phyloP scores from a whole-genome alignment of 352 stramenopile species.

The Phytophthora meadii region DNA sequence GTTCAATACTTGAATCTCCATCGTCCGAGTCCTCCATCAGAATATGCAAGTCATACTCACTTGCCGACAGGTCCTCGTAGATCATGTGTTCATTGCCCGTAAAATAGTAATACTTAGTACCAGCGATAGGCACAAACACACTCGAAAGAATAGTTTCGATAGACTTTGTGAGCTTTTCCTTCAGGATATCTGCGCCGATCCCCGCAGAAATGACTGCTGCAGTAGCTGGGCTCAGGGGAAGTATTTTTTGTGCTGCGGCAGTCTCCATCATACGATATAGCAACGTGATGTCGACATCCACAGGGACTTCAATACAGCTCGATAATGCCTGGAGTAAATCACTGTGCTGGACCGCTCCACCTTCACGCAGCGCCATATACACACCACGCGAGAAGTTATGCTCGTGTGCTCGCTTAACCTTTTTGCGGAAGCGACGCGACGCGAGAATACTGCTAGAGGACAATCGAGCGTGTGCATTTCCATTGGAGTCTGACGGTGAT shows the following conservation, averaged over 20 bases:
- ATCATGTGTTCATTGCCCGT: constrained; percentile 63
- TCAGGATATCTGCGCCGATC: constrained; percentile 58
- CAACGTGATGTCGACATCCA: constrained; percentile 90
- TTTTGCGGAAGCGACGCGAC: constrained; percentile 73
- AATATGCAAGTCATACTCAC: constrained; percentile 66
- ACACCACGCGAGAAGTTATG: constrained; percentile 90
- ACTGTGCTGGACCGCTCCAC: constrained; percentile 76
- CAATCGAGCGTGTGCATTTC: constrained; percentile 16
- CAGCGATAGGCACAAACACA: constrained; percentile 67
- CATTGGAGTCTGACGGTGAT: constrained; percentile 20
- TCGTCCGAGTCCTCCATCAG: constrained; percentile 71
- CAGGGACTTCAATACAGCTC: constrained; percentile 83
- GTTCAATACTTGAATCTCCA: constrained; percentile 21
- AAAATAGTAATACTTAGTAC: constrained; percentile 89
- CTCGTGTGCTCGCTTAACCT: constrained; percentile 86
- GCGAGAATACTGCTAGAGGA: constrained; percentile 39
- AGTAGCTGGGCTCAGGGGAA: constrained; percentile 36
- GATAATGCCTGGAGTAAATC: constrained; percentile 88
- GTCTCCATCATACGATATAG: constrained; percentile 85
- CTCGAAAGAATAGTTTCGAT: constrained; percentile 72
- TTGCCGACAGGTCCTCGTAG: constrained; percentile 65
- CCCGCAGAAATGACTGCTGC: constrained; percentile 48
- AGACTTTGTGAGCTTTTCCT: constrained; percentile 72
- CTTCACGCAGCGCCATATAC: constrained; percentile 82
- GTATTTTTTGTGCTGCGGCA: constrained; percentile 34